Conservation (phyloP, 2,329 filamentous ascomycete species). For the Botrytis porri region DNA sequence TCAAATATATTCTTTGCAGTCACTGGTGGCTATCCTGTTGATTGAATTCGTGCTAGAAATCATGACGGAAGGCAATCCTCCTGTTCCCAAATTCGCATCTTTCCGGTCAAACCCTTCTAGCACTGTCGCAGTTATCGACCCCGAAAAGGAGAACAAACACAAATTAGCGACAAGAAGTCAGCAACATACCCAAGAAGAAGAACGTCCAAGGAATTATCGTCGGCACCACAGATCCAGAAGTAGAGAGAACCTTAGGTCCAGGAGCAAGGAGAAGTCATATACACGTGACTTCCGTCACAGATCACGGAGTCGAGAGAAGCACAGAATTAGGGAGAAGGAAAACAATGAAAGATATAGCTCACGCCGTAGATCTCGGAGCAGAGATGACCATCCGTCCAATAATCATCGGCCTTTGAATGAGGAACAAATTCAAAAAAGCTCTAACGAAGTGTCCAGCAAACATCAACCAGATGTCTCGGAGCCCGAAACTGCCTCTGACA, state of each 20-base stretch:
- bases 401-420: background rate
- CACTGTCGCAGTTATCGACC: constrained; percentile 16
- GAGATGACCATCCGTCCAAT: constrained; percentile 17
- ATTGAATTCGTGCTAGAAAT: background rate
- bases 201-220: constrained; percentile 6
- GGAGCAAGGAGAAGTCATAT: constrained; percentile 4
- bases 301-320: constrained; percentile 17
- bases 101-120: constrained; percentile 56
- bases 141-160: constrained; percentile 22
- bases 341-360: constrained; percentile 23
- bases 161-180: constrained; percentile 19
- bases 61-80: constrained; percentile 34
- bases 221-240: constrained; percentile 17
- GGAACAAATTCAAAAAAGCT: background rate
- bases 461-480: constrained; percentile 4
- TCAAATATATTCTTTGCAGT: background rate
- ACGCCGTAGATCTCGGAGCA: background rate
- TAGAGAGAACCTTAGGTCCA: constrained; percentile 9
- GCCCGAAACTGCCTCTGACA: constrained; percentile 25
- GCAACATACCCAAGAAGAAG: constrained; percentile 6
- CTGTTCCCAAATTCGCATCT: constrained; percentile 70
- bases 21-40: background rate
- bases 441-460: constrained; percentile 8
- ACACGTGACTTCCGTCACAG: constrained; percentile 6
- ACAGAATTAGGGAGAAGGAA: constrained; percentile 20